Percentiles rank a stretch among this genome's conserved stretches.
Conservation (phyloP, 169 alveolate species). For the Plasmodium gallinaceum region DNA sequence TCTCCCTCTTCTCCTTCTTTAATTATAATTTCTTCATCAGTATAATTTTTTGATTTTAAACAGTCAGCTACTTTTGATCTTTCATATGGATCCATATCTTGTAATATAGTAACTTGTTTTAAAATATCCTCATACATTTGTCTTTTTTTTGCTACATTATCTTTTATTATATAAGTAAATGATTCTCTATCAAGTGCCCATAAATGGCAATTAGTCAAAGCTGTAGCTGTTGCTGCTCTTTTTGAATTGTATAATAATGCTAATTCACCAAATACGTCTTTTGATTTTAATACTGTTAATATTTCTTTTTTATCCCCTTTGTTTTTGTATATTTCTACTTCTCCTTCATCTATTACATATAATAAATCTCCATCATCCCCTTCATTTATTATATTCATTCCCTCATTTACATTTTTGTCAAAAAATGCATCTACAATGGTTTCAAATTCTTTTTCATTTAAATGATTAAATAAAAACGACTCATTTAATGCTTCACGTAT, state of each 20-base stretch:
- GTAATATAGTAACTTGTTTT: constrained; percentile 90
- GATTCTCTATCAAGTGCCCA: constrained; percentile 96
- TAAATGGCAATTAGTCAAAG: constrained; percentile 90
- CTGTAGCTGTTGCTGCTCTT: constrained; percentile 96
- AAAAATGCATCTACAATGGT: constrained; percentile 93
- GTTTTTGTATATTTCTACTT: constrained; percentile 90
- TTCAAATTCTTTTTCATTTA: constrained; percentile 87
- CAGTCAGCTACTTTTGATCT: constrained; percentile 95
- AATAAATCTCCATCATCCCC: constrained; percentile 97
- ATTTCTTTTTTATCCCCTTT: constrained; percentile 84
- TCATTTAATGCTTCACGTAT: constrained; percentile 84
- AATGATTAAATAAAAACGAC: constrained; percentile 87
- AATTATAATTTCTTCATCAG: constrained; percentile 92
- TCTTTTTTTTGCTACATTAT: constrained; percentile 94
- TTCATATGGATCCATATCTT: constrained; percentile 95
- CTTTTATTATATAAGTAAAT: constrained; percentile 95
- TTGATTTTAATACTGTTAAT: constrained; percentile 88
- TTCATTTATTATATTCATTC: constrained; percentile 91
- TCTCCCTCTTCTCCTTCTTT: constrained; percentile 96
- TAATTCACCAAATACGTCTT: constrained; percentile 97
- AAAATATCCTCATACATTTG: constrained; percentile 93
- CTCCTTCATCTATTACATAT: constrained; percentile 93
- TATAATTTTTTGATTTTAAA: constrained; percentile 87
- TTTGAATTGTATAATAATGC: constrained; percentile 96
- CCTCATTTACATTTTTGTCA: constrained; percentile 84